A percentile compares a stretch with the other conserved stretches of the same genome.
Conservation (phyloP, 2,329 filamentous ascomycete species). For the Phialemoniopsis sp. region DNA sequence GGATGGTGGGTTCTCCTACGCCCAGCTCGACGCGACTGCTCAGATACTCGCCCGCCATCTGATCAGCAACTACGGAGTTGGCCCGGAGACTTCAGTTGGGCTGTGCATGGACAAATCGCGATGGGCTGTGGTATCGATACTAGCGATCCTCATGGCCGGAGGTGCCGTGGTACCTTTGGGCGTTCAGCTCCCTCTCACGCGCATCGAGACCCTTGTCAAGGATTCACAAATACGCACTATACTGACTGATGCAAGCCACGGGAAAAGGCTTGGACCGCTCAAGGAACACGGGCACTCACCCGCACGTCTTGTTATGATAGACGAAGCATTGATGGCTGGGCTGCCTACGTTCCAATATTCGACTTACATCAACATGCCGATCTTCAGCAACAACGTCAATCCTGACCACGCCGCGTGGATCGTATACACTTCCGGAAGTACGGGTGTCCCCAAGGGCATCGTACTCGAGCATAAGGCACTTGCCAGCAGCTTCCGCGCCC, state of each 20-base stretch:
- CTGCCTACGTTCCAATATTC: too few relatives aligned
- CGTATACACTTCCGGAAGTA: conserved; percentile 52
- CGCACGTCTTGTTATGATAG: too few relatives aligned
- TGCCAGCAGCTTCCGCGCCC: too few relatives aligned
- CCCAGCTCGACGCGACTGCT: conserved; percentile 30
- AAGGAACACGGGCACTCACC: too few relatives aligned
- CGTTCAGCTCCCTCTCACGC: too few relatives aligned
- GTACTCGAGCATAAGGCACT: conserved; percentile 22
- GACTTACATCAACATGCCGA: too few relatives aligned
- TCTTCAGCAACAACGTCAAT: too few relatives aligned
- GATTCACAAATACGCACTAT: too few relatives aligned
- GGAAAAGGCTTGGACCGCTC: too few relatives aligned
- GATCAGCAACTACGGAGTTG: conserved; percentile 7
- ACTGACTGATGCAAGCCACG: too few relatives aligned
- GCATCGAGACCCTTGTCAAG: too few relatives aligned
- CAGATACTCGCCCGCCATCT: conserved; percentile 31
- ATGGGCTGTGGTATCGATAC: conserved; percentile 10
- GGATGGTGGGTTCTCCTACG: conserved; percentile 39
- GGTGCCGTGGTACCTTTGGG: conserved; percentile 17
- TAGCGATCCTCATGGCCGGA: conserved; percentile 18
- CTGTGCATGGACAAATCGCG: conserved; percentile 16
- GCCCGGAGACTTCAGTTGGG: conserved; percentile 10
- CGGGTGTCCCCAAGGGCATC: conserved; percentile 47
- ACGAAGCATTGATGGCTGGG: too few relatives aligned
- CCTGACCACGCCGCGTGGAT: conserved; percentile 26